Conservation (phyloP, 1,139 yeast species). For the Diutina scorzettiae region DNA sequence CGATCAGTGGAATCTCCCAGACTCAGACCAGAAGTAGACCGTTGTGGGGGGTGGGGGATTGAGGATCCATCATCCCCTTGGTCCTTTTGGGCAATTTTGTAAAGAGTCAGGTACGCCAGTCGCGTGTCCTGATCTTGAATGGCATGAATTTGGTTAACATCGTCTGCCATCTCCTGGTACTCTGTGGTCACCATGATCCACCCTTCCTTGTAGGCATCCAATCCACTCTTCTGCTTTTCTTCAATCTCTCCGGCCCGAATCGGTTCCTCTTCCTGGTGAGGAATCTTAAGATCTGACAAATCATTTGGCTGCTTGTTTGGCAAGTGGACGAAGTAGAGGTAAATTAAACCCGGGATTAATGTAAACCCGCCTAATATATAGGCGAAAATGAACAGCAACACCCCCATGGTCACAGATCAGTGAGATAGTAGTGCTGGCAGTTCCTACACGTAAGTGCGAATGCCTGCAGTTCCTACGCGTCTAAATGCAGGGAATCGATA, state of each 20-base stretch:
- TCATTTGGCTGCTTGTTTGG: conserved; percentile 14
- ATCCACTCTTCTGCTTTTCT: conserved; percentile 47
- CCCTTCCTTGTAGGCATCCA: conserved; percentile 56
- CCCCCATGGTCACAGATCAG: too few relatives aligned
- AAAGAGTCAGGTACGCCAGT: conserved; percentile 48
- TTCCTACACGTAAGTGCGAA: too few relatives aligned
- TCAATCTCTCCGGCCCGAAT: conserved; percentile 53
- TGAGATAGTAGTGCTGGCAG: too few relatives aligned
- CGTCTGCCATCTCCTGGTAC: conserved; percentile 40
- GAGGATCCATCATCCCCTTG: conserved; percentile 7
- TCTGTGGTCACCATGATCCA: conserved; percentile 81
- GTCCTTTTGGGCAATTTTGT: conserved; percentile 35
- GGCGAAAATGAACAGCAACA: conserved; percentile 8
- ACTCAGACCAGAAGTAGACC: neutral
- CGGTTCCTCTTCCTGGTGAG: conserved; percentile 12
- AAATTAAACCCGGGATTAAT: conserved; percentile 47
- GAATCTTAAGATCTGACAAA: conserved; percentile 13
- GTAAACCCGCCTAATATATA: conserved; percentile 68
- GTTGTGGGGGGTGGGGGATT: conserved; percentile 1
- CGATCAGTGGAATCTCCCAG: neutral
- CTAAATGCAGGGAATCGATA: too few relatives aligned
- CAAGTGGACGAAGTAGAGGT: conserved; percentile 23
- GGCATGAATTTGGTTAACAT: conserved; percentile 8
- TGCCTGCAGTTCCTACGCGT: too few relatives aligned
- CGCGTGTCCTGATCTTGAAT: conserved; percentile 31